Base-by-base conservation (phyloP, 768 basidiomycete genomes). In the Termitomyces sp. region DNA sequence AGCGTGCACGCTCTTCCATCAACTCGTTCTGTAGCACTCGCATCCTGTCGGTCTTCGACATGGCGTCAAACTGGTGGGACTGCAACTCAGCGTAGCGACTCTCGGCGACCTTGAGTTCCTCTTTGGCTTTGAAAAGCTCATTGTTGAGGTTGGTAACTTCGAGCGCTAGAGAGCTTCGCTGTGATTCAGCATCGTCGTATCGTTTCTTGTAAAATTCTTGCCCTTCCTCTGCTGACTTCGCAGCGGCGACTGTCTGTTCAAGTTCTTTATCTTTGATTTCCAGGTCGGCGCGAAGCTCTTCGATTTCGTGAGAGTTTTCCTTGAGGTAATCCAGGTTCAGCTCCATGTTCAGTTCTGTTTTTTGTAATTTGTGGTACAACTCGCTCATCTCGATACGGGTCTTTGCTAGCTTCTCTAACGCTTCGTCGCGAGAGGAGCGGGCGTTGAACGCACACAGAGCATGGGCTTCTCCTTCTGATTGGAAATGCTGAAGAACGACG, bases 121-220 rank as follows among this genome's bases (percentile, higher is more conserved):
- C 69, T 56, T 82, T 82, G 7, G 76, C 79, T 27, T 60, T 60
- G 7, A 73, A 66, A 13, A 90, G 73, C 57, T 91, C 89, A 33
- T 72, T 67, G 45, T 78, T 76, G n/a, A 89, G 68, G 53, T 89
- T 87, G 3, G 77, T 74, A 32, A 86, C 69, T 63, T 87, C 84
- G 11, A 88, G 75, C n/a, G 72, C 69, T 18, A 90, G 75, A 2
- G 86, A 82, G 58, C 86, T 78, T 23, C 88, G 83, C 61, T 88
- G 80, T 0, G 85, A 80, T 62, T 88, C 86, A 38, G 81, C 70
- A 38, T 80, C 74, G 42, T 85, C 80, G 13, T 83, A 74, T 73
- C 18, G 76, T 68, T 48, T 75, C 70, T 29, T 76, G 70, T 20
- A 83, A 54, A 10, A 64, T 40, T 77, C 74, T 43, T 73, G 68